Evolutionary conservation across 2,329 filamentous ascomycete species (phyloP).

Genomic region (Juglanconis juglandina): DNA sequence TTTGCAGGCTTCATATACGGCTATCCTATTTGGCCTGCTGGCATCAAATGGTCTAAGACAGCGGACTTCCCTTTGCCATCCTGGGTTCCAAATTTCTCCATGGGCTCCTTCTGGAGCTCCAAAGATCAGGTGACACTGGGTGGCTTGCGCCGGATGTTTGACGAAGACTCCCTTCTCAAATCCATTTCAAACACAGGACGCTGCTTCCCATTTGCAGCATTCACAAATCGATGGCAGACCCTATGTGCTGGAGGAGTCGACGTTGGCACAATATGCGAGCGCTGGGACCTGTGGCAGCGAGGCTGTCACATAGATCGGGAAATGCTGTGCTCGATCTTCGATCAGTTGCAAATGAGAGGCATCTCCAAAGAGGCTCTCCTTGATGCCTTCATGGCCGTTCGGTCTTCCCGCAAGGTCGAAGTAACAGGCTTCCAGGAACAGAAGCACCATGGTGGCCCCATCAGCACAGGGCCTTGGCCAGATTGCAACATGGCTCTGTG

Average conservation of each 20-base stretch:
- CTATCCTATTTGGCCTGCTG: neutral
- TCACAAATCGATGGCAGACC: neutral
- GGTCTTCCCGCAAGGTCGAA: neutral
- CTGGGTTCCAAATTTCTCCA: conserved; percentile 1
- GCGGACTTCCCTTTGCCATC: neutral
- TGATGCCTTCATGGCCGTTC: neutral
- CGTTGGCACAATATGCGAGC: neutral
- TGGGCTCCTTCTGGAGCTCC: neutral
- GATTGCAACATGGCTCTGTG: neutral
- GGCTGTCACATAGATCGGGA: neutral
- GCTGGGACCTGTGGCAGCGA: neutral
- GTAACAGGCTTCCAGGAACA: neutral
- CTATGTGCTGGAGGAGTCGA: neutral
- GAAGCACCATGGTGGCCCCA: neutral
- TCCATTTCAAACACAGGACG: neutral
- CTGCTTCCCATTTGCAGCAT: neutral
- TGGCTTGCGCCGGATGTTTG: neutral
- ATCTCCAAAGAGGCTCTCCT: neutral
- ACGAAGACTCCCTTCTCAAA: neutral
- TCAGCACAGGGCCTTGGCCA: neutral
- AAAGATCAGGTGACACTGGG: neutral
- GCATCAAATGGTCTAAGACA: neutral
- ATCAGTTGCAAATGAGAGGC: neutral
- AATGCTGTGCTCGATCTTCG: neutral
- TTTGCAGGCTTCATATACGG: neutral